Evolutionary conservation across 1,139 yeast genomes (phyloP), one percentile per base, ranked within the genome.

Genomic region (Ogataea hybrid): DNA sequence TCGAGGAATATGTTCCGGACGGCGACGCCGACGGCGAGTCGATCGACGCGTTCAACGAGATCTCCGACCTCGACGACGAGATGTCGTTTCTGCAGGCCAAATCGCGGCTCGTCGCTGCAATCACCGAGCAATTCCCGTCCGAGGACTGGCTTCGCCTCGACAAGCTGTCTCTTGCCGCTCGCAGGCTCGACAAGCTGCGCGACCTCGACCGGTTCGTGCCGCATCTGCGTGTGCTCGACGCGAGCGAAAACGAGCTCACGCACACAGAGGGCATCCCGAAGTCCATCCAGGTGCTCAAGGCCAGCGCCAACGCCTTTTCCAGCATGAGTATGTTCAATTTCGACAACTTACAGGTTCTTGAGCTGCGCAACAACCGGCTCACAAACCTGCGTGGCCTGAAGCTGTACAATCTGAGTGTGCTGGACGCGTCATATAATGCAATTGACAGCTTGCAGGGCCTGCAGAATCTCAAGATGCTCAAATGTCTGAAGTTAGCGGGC

Each of bases 81-180:
- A 48, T 74, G 3, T 70, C 81, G 1, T 78, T 77, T 52, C 68
- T 81, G 1, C 73, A 72, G 49, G 68, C 77, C 0, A 71, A 71
- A 46, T 67, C 62, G 43, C 60, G 58, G 12, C 55, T 78, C 34
- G 77, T 76, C 5, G 64, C 77, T 2, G 64, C 73, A 1, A 67
- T 78, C n/a, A 75, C 76, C 1, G 75, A 73, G 37, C 56, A 62
- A 2, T 60, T 73, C 32, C 65, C 75, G 0, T 56, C 62, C 21
- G 63, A 64, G 10, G 62, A 68, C 35, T 78, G 84, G 84, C 65
- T 65, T 23, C 52, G 55, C 6, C 60, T 77, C 1, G 56, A 49
- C 9, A 66, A 64, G n/a, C 60, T 77, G 12, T 60, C 64, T 28
- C 53, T 78, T 16, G 48, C 64, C 1, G 61, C 57, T 9, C 60